Evolutionary conservation across 2,329 filamentous ascomycete species (phyloP), one percentile per base, ranked within the genome.

Genomic region (Ascochyta viciae-villosae): DNA sequence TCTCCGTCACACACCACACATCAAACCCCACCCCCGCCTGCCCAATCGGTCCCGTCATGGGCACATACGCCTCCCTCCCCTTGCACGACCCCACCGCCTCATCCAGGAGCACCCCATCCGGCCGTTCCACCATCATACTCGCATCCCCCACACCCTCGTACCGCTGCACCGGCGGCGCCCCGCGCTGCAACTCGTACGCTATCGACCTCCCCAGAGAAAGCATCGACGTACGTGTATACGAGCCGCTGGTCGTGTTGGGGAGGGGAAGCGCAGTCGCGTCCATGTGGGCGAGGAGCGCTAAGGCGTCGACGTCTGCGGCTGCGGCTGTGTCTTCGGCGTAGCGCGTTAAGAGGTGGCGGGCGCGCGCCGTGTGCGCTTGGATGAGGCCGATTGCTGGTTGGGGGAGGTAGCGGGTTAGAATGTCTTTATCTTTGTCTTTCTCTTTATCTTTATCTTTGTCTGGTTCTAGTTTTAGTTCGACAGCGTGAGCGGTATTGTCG

Each of bases 301-400:
- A 1, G 4, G 24, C 4, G 15, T 40, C 16, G 2, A 4, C 1
- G 4, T 23, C 6, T 1, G 39, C 23, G 27, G 27, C 8, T 3
- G 9, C 9, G 27, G 9, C 9, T 7, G 29, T 6, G 4, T 7
- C n/a, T 10, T 0, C 15, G 7, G 15, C 26, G 35, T 60, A 10
- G 0, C 10, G 15, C 2, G 9, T 2, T 3, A 49, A 50, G 0
- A 65, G 26, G 10, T 23, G 4, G 34, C 60, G 58, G 2, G 59
- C 31, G 45, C 60, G 63, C 4, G 53, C n/a, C 2, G 63, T 69
- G 39, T 74, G 67, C 6, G 34, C 56, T 10, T 60, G 27, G 1
- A 74, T 35, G 19, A 74, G 52, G 10, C 58, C 67, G 16, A 74
- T 57, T 2, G 57, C 69, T 4, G 64, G 57, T 37, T 60, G 60